Conservation (phyloP, 176 grass and related monocot species). For the Phoenix dactylifera region DNA sequence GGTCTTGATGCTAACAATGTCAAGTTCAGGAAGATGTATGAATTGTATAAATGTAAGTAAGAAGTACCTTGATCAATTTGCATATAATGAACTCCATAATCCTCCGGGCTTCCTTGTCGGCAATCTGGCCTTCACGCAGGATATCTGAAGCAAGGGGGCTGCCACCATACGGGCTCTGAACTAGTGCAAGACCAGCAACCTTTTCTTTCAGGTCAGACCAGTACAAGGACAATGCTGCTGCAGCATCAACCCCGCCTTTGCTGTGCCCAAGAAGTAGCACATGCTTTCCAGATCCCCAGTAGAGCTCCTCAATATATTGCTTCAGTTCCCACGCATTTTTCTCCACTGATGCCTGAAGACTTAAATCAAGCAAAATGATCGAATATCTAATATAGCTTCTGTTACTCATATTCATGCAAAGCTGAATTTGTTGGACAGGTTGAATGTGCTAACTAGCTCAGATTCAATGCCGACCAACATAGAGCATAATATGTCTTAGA, state of each 20-base stretch:
- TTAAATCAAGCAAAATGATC: too few relatives aligned
- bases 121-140: conserved; percentile 75
- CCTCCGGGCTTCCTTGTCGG: conserved; percentile 53
- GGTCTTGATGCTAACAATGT: too few relatives aligned
- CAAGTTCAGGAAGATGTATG: too few relatives aligned
- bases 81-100: conserved; percentile 84
- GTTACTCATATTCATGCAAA: too few relatives aligned
- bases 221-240: conserved; percentile 67
- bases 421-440: too few relatives aligned
- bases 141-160: conserved; percentile 73
- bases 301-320: conserved; percentile 79
- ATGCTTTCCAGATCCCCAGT: conserved; percentile 76
- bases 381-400: too few relatives aligned
- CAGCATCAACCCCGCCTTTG: conserved; percentile 84
- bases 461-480: too few relatives aligned
- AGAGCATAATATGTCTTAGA: too few relatives aligned
- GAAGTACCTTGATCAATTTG: conserved; percentile 69
- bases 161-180: conserved; percentile 89
- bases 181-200: conserved; percentile 64
- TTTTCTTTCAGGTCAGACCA: conserved; percentile 76
- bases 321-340: conserved; percentile 78
- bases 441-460: too few relatives aligned
- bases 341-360: conserved; percentile 68
- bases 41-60: too few relatives aligned
- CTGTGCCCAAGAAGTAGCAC: conserved; percentile 83